A percentile compares a stretch with the other conserved stretches of the same genome.
Conservation (phyloP, 208 protist genomes). For the Angomonas ambiguus region DNA sequence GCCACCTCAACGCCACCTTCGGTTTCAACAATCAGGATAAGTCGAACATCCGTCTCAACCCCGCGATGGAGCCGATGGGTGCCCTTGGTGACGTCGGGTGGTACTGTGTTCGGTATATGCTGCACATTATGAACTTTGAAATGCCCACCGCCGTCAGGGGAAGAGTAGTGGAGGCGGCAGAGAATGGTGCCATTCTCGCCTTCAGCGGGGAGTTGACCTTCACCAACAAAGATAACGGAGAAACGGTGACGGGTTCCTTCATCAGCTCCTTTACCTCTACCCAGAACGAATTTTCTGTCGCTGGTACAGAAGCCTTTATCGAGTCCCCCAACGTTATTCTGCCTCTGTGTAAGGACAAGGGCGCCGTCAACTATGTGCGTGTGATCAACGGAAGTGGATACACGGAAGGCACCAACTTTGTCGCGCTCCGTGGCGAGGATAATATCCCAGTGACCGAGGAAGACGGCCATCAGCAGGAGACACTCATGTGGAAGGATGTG, state of each 20-base stretch:
- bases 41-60: conserved; percentile 60
- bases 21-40: conserved; percentile 32
- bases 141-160: conserved; percentile 48
- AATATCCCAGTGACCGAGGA: conserved; percentile 34
- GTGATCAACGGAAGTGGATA: conserved; percentile 8
- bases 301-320: conserved; percentile 33
- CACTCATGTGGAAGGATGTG: conserved; percentile 57
- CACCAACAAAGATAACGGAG: conserved; percentile 10
- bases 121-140: conserved; percentile 60
- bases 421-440: conserved; percentile 20
- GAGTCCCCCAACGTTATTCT: conserved; percentile 31
- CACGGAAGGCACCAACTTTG: conserved; percentile 11
- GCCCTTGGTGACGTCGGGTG: conserved; percentile 71
- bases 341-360: conserved; percentile 21
- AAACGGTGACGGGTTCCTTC: conserved; percentile 18
- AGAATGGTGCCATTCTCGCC: conserved; percentile 40
- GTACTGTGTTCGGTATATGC: conserved; percentile 69
- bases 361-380: conserved; percentile 25
- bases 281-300: conserved; percentile 33
- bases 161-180: conserved; percentile 43
- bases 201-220: conserved; percentile 62
- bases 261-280: conserved; percentile 20
- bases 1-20: conserved; percentile 49
- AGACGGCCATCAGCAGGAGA: conserved; percentile 35
- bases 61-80: conserved; percentile 51